Evolutionary conservation across 441 rosid genomes (phyloP).

Genomic region (Theobroma grandiflorum): DNA sequence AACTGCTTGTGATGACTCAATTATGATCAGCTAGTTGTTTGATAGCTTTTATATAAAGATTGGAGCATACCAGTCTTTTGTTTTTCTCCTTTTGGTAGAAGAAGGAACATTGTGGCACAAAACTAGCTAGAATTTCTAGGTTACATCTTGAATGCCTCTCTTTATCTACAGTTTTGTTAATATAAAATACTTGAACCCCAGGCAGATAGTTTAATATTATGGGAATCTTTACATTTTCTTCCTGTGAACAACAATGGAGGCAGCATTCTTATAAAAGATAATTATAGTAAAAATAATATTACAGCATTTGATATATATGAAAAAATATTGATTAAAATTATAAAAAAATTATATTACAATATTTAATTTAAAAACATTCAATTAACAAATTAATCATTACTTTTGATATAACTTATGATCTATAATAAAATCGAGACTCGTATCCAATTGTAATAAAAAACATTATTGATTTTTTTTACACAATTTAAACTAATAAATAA

Average conservation of each 20-base stretch:
- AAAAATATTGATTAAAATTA: too few species aligned
- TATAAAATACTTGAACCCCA: not conserved
- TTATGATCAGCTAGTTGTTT: not conserved
- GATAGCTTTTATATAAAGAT: not conserved
- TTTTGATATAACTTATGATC: too few species aligned
- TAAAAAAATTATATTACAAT: too few species aligned
- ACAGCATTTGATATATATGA: too few species aligned
- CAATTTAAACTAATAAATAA: not conserved
- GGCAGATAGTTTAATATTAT: not conserved
- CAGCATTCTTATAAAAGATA: too few species aligned
- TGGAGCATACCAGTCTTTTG: too few species aligned
- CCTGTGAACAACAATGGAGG: not conserved
- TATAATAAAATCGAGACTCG: too few species aligned
- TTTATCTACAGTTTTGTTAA: not conserved
- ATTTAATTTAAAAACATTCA: too few species aligned
- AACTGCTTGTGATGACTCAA: not conserved
- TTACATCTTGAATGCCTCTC: not conserved
- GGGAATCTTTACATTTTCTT: not conserved
- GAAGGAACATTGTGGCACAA: not conserved
- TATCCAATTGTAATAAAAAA: too few species aligned
- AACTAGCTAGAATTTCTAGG: not conserved
- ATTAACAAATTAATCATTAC: too few species aligned
- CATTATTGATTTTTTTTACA: not conserved
- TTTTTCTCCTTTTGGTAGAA: not conserved
- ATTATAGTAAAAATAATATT: too few species aligned